Evolutionary conservation across 305 asterid species (phyloP).

Genomic region (Petunia hybrid): DNA sequence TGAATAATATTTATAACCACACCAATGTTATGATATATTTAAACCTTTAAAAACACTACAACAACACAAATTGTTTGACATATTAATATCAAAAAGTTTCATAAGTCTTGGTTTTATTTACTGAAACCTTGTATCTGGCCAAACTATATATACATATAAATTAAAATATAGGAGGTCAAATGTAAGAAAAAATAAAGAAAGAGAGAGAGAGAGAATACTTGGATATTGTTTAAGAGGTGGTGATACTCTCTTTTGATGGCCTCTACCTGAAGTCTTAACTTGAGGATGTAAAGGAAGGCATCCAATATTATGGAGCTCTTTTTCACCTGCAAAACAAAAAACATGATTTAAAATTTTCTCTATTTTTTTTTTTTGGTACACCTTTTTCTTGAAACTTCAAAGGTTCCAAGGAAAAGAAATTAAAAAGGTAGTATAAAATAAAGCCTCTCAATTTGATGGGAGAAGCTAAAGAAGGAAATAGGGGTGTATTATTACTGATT

Average conservation of each 20-base stretch:
- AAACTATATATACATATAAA: too few species aligned
- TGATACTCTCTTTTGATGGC: slow-evolving; percentile 26
- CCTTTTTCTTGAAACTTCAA: too few species aligned
- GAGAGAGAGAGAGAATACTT: not conserved
- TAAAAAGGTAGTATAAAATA: not conserved
- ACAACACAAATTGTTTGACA: too few species aligned
- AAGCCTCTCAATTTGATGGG: not conserved
- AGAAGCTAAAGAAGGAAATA: not conserved
- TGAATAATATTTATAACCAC: not conserved
- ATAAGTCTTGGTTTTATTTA: too few species aligned
- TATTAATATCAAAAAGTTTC: too few species aligned
- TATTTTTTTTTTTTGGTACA: too few species aligned
- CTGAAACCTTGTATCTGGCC: too few species aligned
- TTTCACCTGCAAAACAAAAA: slow-evolving; percentile 50
- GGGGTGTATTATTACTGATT: slow-evolving; percentile 51
- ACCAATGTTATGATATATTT: too few species aligned
- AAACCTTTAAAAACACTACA: too few species aligned
- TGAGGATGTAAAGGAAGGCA: slow-evolving; percentile 28
- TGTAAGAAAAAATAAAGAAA: not conserved
- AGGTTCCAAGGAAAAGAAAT: too few species aligned
- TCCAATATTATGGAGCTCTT: slow-evolving; percentile 32
- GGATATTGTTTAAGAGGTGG: slow-evolving; percentile 22
- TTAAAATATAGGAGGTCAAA: too few species aligned
- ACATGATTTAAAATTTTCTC: not conserved
- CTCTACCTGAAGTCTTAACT: slow-evolving; percentile 28